Conservation (phyloP, 73 alveolate genomes). For the Stentor coeruleus region DNA sequence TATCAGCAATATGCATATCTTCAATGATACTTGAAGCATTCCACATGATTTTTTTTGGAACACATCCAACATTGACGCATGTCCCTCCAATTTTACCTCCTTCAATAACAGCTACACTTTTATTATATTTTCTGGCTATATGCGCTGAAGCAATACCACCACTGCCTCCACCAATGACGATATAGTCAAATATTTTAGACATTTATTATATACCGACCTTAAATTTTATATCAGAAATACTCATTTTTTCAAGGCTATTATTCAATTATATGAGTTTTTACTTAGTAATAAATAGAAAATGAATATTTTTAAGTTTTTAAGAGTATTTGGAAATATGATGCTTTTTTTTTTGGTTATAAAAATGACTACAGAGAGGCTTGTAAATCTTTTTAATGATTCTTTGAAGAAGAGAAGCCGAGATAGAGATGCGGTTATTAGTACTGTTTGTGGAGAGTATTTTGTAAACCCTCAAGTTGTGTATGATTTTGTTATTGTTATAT, state of each 20-base stretch:
- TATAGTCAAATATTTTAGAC: constrained; percentile 40
- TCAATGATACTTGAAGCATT: constrained; percentile 53
- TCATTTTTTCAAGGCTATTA: no score
- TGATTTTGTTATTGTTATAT: no score
- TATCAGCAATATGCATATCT: constrained; percentile 33
- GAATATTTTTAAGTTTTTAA: no score
- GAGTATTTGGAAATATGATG: no score
- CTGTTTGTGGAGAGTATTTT: not conserved
- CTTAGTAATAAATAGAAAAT: no score
- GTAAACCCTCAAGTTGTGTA: not conserved
- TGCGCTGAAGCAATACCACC: constrained; percentile 97
- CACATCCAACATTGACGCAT: constrained; percentile 98
- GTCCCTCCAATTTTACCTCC: constrained; percentile 95
- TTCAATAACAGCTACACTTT: constrained; percentile 75
- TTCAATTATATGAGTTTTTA: no score
- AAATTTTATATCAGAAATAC: no score
- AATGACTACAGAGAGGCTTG: no score
- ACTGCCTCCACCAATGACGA: constrained; percentile 98
- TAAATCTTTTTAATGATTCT: no score
- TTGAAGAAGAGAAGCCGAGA: not conserved
- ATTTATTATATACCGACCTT: no score
- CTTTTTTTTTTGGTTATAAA: no score
- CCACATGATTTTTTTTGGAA: constrained; percentile 93
- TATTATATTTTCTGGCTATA: constrained; percentile 74
- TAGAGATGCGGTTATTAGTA: not conserved